A percentile compares a stretch with the other conserved stretches of the same genome.
Evolutionary conservation across 768 basidiomycete species (phyloP).

Genomic region (Kondoa malvinella): DNA sequence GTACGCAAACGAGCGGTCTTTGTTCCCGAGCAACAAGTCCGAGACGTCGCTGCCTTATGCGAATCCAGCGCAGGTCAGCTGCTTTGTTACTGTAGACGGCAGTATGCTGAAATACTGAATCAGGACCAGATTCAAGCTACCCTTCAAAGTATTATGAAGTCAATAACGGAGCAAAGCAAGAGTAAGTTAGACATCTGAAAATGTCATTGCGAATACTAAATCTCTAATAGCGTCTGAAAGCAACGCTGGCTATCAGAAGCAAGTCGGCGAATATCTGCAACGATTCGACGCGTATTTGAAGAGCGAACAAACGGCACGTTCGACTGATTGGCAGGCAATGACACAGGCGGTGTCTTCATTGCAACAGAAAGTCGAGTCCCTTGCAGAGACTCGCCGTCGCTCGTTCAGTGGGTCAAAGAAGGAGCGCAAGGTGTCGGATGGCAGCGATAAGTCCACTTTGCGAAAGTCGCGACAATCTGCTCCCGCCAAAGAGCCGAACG

Average conservation of each 20-base stretch:
- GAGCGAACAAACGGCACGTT: background rate
- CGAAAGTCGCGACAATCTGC: background rate
- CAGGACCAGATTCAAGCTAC: background rate
- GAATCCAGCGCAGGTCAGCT: background rate
- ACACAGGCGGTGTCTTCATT: background rate
- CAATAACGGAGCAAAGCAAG: background rate
- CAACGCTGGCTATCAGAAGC: constrained; percentile 2
- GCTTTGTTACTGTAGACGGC: background rate
- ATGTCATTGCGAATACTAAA: background rate
- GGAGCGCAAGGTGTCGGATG: background rate
- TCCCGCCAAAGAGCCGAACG: background rate
- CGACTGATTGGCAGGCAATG: background rate
- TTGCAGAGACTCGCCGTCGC: background rate
- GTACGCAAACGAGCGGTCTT: background rate
- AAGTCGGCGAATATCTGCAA: background rate
- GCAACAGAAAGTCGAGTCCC: background rate
- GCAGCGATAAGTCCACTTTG: background rate
- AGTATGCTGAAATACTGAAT: background rate
- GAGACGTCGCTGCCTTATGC: background rate
- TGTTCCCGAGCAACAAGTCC: too few species aligned
- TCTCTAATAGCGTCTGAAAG: background rate
- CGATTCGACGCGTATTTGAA: background rate
- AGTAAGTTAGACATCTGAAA: background rate
- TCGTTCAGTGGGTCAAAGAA: background rate
- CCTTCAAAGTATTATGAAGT: background rate